Conservation (phyloP, 2,329 filamentous ascomycete genomes). For the Fusarium annulatum region DNA sequence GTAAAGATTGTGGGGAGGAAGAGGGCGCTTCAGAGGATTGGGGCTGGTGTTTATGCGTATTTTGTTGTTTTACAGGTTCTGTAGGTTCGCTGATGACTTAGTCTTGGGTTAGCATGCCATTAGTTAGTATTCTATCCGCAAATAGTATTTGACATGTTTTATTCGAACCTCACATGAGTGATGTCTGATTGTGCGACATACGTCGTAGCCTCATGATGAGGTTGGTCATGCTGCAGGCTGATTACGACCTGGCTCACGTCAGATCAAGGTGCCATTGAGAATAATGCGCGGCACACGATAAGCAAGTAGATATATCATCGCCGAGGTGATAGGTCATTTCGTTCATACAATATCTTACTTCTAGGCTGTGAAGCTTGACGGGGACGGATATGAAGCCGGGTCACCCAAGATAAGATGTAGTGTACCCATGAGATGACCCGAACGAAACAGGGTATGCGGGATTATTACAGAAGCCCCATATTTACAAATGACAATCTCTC, state of each 20-base stretch:
- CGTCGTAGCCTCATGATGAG: neutral
- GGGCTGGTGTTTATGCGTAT: conserved; percentile 15
- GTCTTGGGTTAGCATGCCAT: neutral
- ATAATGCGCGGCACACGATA: neutral
- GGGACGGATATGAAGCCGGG: no score
- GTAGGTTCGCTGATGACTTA: neutral
- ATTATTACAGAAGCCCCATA: neutral
- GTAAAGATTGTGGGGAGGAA: conserved; percentile 1
- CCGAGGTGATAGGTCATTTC: neutral
- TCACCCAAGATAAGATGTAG: neutral
- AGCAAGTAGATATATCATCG: neutral
- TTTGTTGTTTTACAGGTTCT: conserved; percentile 16
- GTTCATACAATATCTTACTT: fast-evolving
- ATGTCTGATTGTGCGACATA: fast-evolving
- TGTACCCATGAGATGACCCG: neutral
- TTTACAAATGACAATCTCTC: fast-evolving
- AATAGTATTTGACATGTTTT: neutral
- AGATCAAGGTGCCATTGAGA: neutral
- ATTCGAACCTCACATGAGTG: neutral
- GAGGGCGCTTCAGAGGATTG: conserved; percentile 5
- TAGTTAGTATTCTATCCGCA: fast-evolving
- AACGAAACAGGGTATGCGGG: neutral
- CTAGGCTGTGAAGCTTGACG: no score
- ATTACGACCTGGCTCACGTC: neutral
- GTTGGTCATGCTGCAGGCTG: neutral